phyloP scores from a whole-genome alignment of 2,329 filamentous ascomycete species.

The Blastomyces emzantsi region DNA sequence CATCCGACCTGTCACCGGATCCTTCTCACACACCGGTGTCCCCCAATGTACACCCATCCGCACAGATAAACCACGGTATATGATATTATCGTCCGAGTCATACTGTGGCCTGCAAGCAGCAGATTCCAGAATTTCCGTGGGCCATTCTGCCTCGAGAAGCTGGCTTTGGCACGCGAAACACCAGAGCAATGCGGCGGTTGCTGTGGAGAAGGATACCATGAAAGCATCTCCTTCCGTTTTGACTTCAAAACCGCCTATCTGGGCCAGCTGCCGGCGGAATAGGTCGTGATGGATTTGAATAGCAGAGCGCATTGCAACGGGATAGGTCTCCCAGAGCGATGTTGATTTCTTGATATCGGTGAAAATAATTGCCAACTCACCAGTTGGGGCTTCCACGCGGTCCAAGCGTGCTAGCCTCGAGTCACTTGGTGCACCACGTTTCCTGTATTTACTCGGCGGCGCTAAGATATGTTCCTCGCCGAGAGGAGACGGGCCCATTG shows the following conservation, averaged over 20 bases:
- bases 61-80: constrained; percentile 90
- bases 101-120: constrained; percentile 71
- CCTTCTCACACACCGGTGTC: constrained; percentile 84
- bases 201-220: constrained; percentile 97
- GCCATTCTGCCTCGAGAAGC: constrained; percentile 85
- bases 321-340: constrained; percentile 89
- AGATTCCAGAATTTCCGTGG: constrained; percentile 81
- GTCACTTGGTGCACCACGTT: constrained; percentile 59
- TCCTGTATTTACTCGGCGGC: constrained; percentile 53
- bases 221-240: constrained; percentile 99
- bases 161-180: constrained; percentile 88
- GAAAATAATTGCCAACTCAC: constrained; percentile 88
- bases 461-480: constrained; percentile 55
- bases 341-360: constrained; percentile 99
- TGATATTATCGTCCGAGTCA: constrained; percentile 77
- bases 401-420: constrained; percentile 80
- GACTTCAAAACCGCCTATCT: constrained; percentile 95
- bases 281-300: constrained; percentile 98
- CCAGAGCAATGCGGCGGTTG: constrained; percentile 90
- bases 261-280: constrained; percentile 84
- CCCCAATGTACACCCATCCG: constrained; percentile 98
- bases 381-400: constrained; percentile 83
- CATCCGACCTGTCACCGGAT: constrained; percentile 96
- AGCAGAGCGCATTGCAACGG: constrained; percentile 87
- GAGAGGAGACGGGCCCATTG: constrained; percentile 67